Evolutionary conservation across 192 early-diverging fungal genomes (phyloP).

Genomic region (Phycomyces nitens): DNA sequence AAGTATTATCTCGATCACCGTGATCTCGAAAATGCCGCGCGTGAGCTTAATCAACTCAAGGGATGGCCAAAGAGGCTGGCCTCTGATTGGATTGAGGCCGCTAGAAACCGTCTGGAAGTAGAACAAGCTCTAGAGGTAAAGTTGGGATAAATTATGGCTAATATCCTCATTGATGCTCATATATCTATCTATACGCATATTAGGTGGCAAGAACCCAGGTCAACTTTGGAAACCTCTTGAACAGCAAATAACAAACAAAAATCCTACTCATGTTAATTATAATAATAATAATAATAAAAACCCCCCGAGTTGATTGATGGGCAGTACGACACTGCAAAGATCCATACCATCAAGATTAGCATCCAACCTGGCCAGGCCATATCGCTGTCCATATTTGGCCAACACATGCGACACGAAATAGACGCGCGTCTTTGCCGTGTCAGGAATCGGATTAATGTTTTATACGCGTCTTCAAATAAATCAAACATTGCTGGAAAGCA

Average conservation of each 20-base stretch:
- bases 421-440: too few relatives aligned
- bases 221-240: neutral
- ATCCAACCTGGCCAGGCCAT: too few relatives aligned
- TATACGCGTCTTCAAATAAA: too few relatives aligned
- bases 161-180: neutral
- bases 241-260: neutral
- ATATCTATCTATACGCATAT: too few relatives aligned
- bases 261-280: neutral
- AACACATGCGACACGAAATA: too few relatives aligned
- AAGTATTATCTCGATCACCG: conserved; percentile 65
- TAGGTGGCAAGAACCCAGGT: neutral
- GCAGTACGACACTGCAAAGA: too few relatives aligned
- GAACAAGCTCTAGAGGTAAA: conserved; percentile 77
- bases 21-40: conserved; percentile 76
- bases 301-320: too few relatives aligned
- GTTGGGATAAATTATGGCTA: neutral
- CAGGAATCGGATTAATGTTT: too few relatives aligned
- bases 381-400: too few relatives aligned
- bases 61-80: conserved; percentile 86
- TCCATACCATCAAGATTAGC: too few relatives aligned
- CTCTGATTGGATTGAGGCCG: conserved; percentile 79
- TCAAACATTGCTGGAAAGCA: too few relatives aligned
- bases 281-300: too few relatives aligned
- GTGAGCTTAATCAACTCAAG: conserved; percentile 86
- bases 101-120: conserved; percentile 76